These are phyloP conservation scores for Sclerotiophoma versabilis DNA, from an alignment of 2,329 filamentous ascomycete genomes.

Conservation along the genomic window DNA sequence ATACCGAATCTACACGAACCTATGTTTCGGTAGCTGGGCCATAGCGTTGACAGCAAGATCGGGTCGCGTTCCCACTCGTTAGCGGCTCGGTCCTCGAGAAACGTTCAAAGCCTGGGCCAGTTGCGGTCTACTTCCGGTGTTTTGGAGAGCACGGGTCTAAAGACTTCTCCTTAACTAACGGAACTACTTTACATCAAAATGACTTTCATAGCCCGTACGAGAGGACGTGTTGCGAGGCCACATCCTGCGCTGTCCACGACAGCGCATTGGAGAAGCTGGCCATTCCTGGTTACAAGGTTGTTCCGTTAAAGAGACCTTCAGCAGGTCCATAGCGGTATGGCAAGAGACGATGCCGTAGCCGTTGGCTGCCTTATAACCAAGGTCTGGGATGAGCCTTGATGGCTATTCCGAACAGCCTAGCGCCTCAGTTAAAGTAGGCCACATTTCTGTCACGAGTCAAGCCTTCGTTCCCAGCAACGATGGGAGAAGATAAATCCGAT, in stretches of 20 bases:
- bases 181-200: not conserved
- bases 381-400: too few species aligned
- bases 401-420: too few species aligned
- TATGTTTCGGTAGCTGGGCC: conserved; percentile 13
- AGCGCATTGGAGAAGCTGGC: not conserved
- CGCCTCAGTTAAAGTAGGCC: too few species aligned
- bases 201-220: not conserved
- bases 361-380: not conserved
- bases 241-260: not conserved
- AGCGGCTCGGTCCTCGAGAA: conserved; percentile 15
- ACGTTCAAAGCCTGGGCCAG: conserved; percentile 11
- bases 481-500: too few species aligned
- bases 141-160: not conserved
- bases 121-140: conserved; percentile 2
- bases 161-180: conserved; percentile 7
- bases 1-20: conserved; percentile 12
- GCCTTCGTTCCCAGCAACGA: too few species aligned
- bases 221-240: not conserved
- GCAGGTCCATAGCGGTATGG: not conserved
- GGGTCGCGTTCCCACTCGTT: conserved; percentile 19
- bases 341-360: not conserved
- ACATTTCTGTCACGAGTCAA: too few species aligned
- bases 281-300: not conserved
- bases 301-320: not conserved
- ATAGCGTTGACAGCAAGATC: conserved; percentile 13